These are phyloP conservation scores for Carallia pectinifolia DNA, from an alignment of 345 rosid species.

Conservation along the genomic window DNA sequence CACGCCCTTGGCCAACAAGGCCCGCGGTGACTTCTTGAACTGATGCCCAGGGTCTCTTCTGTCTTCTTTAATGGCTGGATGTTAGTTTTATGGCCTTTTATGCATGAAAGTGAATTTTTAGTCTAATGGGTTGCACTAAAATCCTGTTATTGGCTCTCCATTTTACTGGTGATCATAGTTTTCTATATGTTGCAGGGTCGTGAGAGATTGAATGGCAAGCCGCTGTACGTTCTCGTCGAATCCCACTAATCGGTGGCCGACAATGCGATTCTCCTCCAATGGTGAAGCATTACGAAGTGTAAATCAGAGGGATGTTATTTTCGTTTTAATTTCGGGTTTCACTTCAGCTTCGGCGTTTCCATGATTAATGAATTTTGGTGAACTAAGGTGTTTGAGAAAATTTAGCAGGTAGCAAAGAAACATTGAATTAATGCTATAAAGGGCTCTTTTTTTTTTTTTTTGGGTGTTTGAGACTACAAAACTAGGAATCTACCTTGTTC, in stretches of 20 bases:
- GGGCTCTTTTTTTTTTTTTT: too few relatives aligned
- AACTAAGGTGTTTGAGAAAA: constrained; percentile 17
- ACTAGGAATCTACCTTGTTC: too few relatives aligned
- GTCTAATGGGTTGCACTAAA: too few relatives aligned
- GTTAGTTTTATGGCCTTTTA: too few relatives aligned
- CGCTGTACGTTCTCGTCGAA: constrained; percentile 20
- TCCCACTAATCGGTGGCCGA: constrained; percentile 10
- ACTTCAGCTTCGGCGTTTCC: not conserved
- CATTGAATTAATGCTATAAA: too few relatives aligned
- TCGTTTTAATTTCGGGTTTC: constrained; percentile 1
- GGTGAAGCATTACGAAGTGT: constrained; percentile 19
- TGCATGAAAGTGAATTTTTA: too few relatives aligned
- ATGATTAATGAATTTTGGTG: constrained; percentile 17
- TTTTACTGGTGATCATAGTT: not conserved
- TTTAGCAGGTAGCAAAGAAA: not conserved
- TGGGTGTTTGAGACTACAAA: too few relatives aligned
- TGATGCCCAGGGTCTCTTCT: not conserved
- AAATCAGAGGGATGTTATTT: constrained; percentile 21
- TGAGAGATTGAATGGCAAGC: constrained; percentile 26
- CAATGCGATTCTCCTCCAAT: not conserved
- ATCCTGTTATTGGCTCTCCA: too few relatives aligned
- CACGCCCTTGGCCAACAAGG: too few relatives aligned
- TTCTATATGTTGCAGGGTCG: constrained; percentile 53
- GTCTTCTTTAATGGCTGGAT: not conserved
- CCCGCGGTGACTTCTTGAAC: too few relatives aligned